Conservation (phyloP, 2,329 filamentous ascomycete species). For the Alternaria metachromatica region DNA sequence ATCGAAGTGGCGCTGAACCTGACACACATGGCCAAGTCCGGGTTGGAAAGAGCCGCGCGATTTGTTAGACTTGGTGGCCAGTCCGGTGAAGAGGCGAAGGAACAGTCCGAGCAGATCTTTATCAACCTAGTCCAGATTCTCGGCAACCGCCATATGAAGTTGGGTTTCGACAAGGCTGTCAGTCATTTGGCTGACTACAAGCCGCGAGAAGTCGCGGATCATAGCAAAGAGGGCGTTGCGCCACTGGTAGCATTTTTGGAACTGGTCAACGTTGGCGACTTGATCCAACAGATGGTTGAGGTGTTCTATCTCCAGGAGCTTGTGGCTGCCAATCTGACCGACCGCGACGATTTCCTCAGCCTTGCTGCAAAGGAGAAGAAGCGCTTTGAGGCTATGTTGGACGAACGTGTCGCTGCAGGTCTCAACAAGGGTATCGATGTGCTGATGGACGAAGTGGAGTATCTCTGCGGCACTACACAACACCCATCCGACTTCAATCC, state of each 20-base stretch:
- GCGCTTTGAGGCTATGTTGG: slow-evolving; percentile 97
- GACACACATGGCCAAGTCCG: slow-evolving; percentile 86
- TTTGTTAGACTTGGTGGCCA: slow-evolving; percentile 83
- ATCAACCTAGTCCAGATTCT: slow-evolving; percentile 82
- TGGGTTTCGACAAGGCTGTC: slow-evolving; percentile 93
- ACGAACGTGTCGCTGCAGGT: slow-evolving; percentile 93
- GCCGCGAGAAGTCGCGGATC: slow-evolving; percentile 78
- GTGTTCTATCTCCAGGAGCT: slow-evolving; percentile 98
- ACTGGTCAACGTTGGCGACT: slow-evolving; percentile 94
- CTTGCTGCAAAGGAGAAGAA: slow-evolving; percentile 94
- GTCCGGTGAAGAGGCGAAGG: slow-evolving; percentile 79
- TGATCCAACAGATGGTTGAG: slow-evolving; percentile 99
- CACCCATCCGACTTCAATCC: slow-evolving; percentile 91
- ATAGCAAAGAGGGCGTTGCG: slow-evolving; percentile 76
- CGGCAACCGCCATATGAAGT: slow-evolving; percentile 84
- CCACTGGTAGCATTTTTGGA: slow-evolving; percentile 96
- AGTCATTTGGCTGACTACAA: slow-evolving; percentile 90
- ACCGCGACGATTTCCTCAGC: slow-evolving; percentile 93
- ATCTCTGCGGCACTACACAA: slow-evolving; percentile 88
- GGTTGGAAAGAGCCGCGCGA: slow-evolving; percentile 81
- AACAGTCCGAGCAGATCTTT: slow-evolving; percentile 91
- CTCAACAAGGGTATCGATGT: slow-evolving; percentile 98
- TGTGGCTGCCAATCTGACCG: slow-evolving; percentile 78
- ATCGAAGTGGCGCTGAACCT: slow-evolving; percentile 92
- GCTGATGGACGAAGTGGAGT: slow-evolving; percentile 97